Evolutionary conservation across 371 early-diverging fungal species (phyloP).

Genomic region (Vittaforma corneae): DNA sequence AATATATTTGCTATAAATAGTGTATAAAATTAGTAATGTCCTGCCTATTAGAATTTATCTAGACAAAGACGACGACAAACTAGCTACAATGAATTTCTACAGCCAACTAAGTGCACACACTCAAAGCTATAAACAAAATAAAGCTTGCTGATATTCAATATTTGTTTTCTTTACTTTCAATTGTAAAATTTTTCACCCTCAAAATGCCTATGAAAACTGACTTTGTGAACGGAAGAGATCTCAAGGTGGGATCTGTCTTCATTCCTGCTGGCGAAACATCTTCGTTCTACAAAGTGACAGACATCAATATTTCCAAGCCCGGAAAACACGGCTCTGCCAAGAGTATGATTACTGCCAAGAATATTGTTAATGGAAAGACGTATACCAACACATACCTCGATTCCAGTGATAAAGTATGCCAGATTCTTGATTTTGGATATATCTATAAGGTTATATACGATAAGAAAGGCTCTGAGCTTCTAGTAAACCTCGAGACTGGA

Average conservation of each 20-base stretch:
- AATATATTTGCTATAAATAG: too few relatives aligned
- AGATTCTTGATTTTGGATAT: conserved; percentile 16
- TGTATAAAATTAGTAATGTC: too few relatives aligned
- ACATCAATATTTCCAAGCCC: conserved; percentile 48
- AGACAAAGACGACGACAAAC: too few relatives aligned
- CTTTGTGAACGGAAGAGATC: conserved; percentile 18
- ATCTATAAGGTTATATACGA: conserved; percentile 8
- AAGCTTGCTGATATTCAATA: not conserved
- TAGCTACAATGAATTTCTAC: too few relatives aligned
- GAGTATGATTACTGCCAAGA: conserved; percentile 15
- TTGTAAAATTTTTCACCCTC: conserved; percentile 7
- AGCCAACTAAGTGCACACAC: not conserved
- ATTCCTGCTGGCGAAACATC: conserved; percentile 22
- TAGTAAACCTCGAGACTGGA: conserved; percentile 2
- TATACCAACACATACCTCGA: not conserved
- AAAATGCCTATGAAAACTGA: conserved; percentile 5
- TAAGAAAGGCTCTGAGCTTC: conserved; percentile 6
- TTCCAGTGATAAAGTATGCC: not conserved
- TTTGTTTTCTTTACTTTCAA: not conserved
- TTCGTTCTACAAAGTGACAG: conserved; percentile 25
- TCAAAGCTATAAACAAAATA: not conserved
- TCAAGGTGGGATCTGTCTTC: conserved; percentile 27
- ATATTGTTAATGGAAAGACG: conserved; percentile 5
- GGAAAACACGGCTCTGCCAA: conserved; percentile 60
- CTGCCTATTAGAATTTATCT: too few relatives aligned